phyloP scores from a whole-genome alignment of 2,329 filamentous ascomycete genomes.

The Penicillium sclerotiorum region DNA sequence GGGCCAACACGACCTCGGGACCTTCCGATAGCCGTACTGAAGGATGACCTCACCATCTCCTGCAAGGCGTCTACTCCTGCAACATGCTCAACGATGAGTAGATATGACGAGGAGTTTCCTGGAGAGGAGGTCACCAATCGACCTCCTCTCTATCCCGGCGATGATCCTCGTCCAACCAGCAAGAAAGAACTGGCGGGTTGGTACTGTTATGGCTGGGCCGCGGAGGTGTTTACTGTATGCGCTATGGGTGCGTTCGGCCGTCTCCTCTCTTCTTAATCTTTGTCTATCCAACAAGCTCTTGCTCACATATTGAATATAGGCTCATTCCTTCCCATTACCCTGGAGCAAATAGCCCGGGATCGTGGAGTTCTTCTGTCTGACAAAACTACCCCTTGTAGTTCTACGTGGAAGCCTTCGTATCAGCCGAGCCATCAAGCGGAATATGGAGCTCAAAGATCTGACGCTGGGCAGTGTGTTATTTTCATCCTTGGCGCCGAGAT shows the following conservation, averaged over 20 bases:
- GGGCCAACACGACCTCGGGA: too few relatives aligned
- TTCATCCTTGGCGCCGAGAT: constrained; percentile 80
- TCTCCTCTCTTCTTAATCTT: not conserved
- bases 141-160: constrained; percentile 68
- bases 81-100: constrained; percentile 27
- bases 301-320: constrained; percentile 51
- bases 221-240: constrained; percentile 95
- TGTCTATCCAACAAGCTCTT: not conserved
- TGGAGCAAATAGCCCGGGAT: constrained; percentile 90
- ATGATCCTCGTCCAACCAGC: constrained; percentile 88
- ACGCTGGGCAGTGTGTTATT: constrained; percentile 74
- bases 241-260: constrained; percentile 65
- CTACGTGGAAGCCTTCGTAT: constrained; percentile 57
- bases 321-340: constrained; percentile 92
- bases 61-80: not conserved
- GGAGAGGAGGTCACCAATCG: constrained; percentile 25
- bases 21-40: too few relatives aligned
- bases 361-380: constrained; percentile 85
- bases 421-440: constrained; percentile 8
- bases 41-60: constrained; percentile 23
- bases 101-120: constrained; percentile 26
- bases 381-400: constrained; percentile 71
- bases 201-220: constrained; percentile 96
- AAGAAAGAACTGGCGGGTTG: constrained; percentile 85
- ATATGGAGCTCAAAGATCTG: constrained; percentile 28